phyloP scores from a whole-genome alignment of 768 basidiomycete species.

The Lactifluus rugatus region DNA sequence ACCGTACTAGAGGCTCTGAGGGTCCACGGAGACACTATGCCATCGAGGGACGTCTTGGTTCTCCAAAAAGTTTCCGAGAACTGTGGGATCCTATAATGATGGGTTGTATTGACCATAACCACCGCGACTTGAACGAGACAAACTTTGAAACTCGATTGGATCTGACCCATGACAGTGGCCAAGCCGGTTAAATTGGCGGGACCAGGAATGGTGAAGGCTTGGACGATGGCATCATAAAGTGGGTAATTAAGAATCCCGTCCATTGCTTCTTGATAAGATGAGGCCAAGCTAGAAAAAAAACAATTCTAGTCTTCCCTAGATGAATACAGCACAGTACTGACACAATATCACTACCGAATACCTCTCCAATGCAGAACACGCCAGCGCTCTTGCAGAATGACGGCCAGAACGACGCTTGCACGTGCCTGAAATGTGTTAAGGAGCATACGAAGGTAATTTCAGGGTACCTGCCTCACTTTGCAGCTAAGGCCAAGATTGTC shows the following conservation, averaged over 20 bases:
- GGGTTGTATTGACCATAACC: background rate
- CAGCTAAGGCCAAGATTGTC: constrained; percentile 20
- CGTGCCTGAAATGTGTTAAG: constrained; percentile 37
- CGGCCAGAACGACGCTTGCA: constrained; percentile 69
- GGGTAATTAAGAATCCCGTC: constrained; percentile 70
- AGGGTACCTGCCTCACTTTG: constrained; percentile 25
- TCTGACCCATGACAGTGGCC: constrained; percentile 40
- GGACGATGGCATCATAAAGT: constrained; percentile 49
- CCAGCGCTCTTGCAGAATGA: constrained; percentile 62
- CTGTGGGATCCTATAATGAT: constrained; percentile 25
- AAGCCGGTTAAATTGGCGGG: constrained; percentile 51
- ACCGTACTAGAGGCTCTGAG: constrained; percentile 56
- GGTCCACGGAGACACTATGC: constrained; percentile 62
- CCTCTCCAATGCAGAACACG: constrained; percentile 82
- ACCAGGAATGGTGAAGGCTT: constrained; percentile 68
- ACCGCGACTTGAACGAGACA: background rate
- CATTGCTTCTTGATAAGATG: constrained; percentile 50
- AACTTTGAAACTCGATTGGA: constrained; percentile 44
- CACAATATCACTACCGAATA: constrained; percentile 48
- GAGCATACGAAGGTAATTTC: background rate
- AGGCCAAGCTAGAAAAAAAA: constrained; percentile 34
- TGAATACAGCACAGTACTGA: constrained; percentile 22
- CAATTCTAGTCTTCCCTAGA: constrained; percentile 16
- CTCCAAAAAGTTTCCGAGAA: constrained; percentile 70
- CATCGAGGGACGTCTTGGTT: constrained; percentile 73